These are phyloP conservation scores for Fusarium compactum DNA, from an alignment of 2,329 filamentous ascomycete genomes.

Conservation along the genomic window DNA sequence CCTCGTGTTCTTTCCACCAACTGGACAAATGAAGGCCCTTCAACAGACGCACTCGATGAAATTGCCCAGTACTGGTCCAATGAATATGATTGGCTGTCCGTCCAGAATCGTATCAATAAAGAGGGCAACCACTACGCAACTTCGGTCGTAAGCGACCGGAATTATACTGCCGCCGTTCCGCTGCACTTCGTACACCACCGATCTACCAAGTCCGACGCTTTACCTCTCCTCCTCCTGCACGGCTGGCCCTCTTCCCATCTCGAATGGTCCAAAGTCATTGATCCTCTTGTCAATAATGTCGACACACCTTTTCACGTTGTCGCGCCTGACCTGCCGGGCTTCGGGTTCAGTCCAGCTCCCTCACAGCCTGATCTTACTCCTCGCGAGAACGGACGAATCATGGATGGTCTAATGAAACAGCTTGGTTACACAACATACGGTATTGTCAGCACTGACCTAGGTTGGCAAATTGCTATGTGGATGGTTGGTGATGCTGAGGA, in stretches of 20 bases:
- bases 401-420: slow-evolving; percentile 55
- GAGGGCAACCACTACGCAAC: background rate
- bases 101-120: background rate
- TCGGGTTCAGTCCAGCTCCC: slow-evolving; percentile 55
- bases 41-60: background rate
- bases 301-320: slow-evolving; percentile 57
- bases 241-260: slow-evolving; percentile 1
- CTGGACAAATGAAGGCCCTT: slow-evolving; percentile 4
- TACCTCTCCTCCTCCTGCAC: background rate
- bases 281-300: background rate
- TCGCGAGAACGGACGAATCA: slow-evolving; percentile 48
- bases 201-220: background rate
- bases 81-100: background rate
- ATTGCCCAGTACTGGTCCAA: slow-evolving; percentile 4
- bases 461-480: slow-evolving; percentile 14
- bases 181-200: slow-evolving; percentile 4
- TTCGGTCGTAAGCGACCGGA: background rate
- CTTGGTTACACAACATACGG: slow-evolving; percentile 54
- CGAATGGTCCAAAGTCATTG: slow-evolving; percentile 10
- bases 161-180: background rate
- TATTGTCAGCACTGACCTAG: slow-evolving; percentile 48
- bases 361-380: slow-evolving; percentile 47
- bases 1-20: background rate
- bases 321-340: slow-evolving; percentile 59
- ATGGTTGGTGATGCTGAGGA: background rate